Conservation (phyloP, 164 flowering plant species). For the Tinospora cordifolia region DNA sequence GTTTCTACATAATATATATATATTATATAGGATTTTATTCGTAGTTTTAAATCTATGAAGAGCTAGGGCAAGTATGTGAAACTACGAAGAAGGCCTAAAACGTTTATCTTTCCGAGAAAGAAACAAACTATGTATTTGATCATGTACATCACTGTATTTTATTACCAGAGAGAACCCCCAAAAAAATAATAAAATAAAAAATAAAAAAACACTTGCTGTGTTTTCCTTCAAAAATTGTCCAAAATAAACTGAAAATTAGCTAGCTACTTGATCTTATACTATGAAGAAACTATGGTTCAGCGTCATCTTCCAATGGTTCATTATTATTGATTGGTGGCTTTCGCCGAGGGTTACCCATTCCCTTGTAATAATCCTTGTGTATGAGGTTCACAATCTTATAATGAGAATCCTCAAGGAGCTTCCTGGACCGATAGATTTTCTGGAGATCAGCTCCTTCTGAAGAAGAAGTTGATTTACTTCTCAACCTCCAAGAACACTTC, state of each 20-base stretch:
- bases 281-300: constrained; percentile 16
- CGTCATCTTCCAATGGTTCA: constrained; percentile 6
- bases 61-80: too few species aligned
- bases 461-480: neutral
- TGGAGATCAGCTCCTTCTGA: neutral
- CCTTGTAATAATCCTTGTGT: constrained; percentile 44
- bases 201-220: neutral
- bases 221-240: neutral
- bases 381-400: constrained; percentile 38
- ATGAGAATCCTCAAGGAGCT: constrained; percentile 18
- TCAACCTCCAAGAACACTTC: neutral
- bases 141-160: neutral
- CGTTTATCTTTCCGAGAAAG: too few species aligned
- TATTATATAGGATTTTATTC: too few species aligned
- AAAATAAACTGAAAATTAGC: too few species aligned
- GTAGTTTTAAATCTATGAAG: too few species aligned
- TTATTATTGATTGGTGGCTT: constrained; percentile 23
- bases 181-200: too few species aligned
- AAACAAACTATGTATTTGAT: too few species aligned
- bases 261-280: too few species aligned
- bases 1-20: too few species aligned
- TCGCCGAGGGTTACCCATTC: constrained; percentile 26
- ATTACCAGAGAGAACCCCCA: neutral
- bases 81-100: too few species aligned
- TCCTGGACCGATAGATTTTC: constrained; percentile 15